Percentiles rank a stretch among this genome's conserved stretches.
Conservation (phyloP, 2,329 filamentous ascomycete genomes). For the Didymella arachidicola region DNA sequence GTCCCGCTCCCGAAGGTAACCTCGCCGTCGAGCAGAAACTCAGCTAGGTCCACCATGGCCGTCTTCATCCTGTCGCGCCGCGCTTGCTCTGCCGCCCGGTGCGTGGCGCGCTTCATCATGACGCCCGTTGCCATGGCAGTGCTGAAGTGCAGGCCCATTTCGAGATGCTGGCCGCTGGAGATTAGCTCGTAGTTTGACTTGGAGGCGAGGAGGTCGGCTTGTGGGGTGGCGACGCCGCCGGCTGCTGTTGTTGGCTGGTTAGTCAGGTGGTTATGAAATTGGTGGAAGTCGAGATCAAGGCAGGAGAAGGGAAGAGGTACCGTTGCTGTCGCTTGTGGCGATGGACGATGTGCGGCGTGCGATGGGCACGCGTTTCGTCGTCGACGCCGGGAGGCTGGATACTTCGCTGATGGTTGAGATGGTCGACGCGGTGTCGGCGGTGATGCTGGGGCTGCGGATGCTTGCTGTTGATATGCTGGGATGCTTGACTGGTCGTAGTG, state of each 20-base stretch:
- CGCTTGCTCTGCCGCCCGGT: conserved; percentile 43
- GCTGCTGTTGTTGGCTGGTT: conserved; percentile 21
- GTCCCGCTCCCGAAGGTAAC: conserved; percentile 43
- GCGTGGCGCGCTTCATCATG: conserved; percentile 45
- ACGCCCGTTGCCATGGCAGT: conserved; percentile 45
- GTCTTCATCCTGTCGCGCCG: conserved; percentile 44
- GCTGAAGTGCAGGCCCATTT: conserved; percentile 45
- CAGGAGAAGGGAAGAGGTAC: conserved; percentile 16
- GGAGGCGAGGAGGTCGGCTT: conserved; percentile 40
- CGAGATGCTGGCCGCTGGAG: conserved; percentile 39
- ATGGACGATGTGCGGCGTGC: conserved; percentile 33
- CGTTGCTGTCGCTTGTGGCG: conserved; percentile 33
- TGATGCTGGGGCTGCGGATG: conserved; percentile 30
- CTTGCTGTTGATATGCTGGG: conserved; percentile 24
- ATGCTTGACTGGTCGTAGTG: conserved; percentile 26
- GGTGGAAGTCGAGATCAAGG: background rate
- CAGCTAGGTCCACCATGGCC: conserved; percentile 43
- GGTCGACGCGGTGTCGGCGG: conserved; percentile 35
- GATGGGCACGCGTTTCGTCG: conserved; percentile 32
- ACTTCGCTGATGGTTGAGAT: conserved; percentile 37
- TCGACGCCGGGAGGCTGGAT: conserved; percentile 33
- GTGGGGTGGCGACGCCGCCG: conserved; percentile 37
- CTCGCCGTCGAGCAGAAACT: conserved; percentile 42
- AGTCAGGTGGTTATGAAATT: background rate
- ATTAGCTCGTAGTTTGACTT: conserved; percentile 45